phyloP scores from a whole-genome alignment of 2,329 filamentous ascomycete species.

The Hyphodiscus sp. region DNA sequence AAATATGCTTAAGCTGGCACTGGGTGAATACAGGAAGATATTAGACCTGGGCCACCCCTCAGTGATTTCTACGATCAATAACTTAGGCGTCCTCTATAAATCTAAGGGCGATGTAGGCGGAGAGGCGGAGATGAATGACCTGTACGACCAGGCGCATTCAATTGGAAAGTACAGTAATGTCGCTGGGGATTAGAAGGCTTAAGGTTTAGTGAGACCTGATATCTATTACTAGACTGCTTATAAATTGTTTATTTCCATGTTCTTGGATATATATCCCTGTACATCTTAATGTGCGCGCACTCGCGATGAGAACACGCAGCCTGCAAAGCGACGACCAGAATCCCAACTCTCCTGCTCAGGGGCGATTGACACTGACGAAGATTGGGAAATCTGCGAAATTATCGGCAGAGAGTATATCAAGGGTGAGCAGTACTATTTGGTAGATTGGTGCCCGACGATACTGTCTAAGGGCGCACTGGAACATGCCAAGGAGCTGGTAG shows the following conservation, averaged over 20 bases:
- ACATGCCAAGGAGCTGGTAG: neutral
- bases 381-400: neutral
- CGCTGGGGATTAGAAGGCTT: no score
- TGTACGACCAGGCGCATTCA: no score
- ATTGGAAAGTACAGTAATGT: no score
- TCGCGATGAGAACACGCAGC: no score
- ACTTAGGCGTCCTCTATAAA: neutral
- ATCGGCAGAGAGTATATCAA: neutral
- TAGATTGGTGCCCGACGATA: neutral
- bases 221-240: no score
- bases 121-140: no score
- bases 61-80: constrained; percentile 2
- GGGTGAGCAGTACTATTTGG: neutral
- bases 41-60: constrained; percentile 6
- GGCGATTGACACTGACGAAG: neutral
- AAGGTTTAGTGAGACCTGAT: no score
- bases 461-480: neutral
- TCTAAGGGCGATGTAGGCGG: no score
- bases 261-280: no score
- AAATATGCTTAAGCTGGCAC: constrained; percentile 26
- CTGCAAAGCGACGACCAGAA: constrained; percentile 71
- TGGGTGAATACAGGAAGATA: constrained; percentile 21
- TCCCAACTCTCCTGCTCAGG: neutral
- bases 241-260: no score
- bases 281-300: no score